Conservation (phyloP, 1,284 basidiomycete species). For the Apiotrichum akiyoshidainum region DNA sequence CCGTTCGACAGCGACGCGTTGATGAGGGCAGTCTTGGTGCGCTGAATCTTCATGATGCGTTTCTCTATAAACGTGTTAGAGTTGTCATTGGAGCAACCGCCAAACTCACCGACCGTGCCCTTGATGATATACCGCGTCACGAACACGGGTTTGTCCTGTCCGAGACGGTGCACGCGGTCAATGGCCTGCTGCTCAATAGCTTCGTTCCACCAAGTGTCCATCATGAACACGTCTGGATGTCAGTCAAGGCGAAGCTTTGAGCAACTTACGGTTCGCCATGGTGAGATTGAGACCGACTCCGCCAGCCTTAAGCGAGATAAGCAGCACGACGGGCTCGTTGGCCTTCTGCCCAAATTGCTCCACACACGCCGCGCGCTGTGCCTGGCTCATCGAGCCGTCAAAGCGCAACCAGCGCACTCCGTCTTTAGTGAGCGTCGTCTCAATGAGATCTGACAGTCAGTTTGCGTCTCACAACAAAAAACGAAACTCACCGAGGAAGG, state of each 20-base stretch:
- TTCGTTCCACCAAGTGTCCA: constrained; percentile 96
- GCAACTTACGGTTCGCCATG: constrained; percentile 39
- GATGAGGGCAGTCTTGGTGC: constrained; percentile 49
- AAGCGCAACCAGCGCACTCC: constrained; percentile 74
- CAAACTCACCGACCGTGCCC: constrained; percentile 60
- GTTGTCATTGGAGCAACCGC: not conserved
- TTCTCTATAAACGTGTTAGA: constrained; percentile 60
- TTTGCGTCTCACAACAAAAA: too few relatives aligned
- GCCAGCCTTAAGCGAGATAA: constrained; percentile 88
- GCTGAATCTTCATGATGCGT: constrained; percentile 75
- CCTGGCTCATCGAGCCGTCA: constrained; percentile 88
- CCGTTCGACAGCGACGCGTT: constrained; percentile 48
- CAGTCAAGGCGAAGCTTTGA: not conserved
- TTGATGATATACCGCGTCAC: constrained; percentile 81
- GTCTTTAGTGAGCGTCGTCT: constrained; percentile 70
- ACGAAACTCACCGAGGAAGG: constrained; percentile 58
- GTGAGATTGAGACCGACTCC: constrained; percentile 80
- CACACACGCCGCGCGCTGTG: constrained; percentile 72
- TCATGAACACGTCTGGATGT: constrained; percentile 77
- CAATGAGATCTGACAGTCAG: constrained; percentile 62
- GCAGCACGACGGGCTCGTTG: constrained; percentile 69
- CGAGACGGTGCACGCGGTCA: constrained; percentile 57
- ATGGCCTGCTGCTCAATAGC: constrained; percentile 80
- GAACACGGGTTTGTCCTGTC: constrained; percentile 60
- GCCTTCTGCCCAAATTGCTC: constrained; percentile 67